These are phyloP conservation scores for Phytophthora citrophthora DNA, from an alignment of 352 stramenopile species.

Conservation along the genomic window DNA sequence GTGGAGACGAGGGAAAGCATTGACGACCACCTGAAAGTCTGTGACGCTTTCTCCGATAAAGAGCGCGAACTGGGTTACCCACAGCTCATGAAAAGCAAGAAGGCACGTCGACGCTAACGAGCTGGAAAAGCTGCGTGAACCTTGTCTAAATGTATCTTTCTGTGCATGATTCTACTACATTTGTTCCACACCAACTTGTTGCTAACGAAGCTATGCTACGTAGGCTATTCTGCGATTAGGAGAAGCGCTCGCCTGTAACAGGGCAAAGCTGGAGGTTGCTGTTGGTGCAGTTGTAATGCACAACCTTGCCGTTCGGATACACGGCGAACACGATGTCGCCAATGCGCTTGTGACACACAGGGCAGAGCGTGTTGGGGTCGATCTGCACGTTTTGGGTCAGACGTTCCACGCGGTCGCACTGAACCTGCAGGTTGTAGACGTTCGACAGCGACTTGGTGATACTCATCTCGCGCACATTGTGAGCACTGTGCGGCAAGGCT, in stretches of 20 bases:
- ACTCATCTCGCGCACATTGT: conserved; percentile 84
- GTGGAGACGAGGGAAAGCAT: conserved; percentile 63
- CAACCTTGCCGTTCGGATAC: conserved; percentile 85
- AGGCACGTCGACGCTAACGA: conserved; percentile 24
- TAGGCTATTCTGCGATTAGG: conserved; percentile 35
- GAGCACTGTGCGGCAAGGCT: conserved; percentile 75
- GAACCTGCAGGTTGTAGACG: conserved; percentile 91
- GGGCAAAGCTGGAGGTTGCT: conserved; percentile 82
- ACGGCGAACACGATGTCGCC: conserved; percentile 90
- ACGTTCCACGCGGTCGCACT: conserved; percentile 85
- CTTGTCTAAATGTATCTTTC: conserved; percentile 34
- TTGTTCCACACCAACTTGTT: conserved; percentile 27
- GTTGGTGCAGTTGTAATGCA: conserved; percentile 91
- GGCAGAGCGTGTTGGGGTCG: conserved; percentile 78
- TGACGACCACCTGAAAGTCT: conserved; percentile 74
- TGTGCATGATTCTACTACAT: conserved; percentile 25
- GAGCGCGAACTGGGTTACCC: conserved; percentile 52
- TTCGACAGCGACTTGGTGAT: conserved; percentile 87
- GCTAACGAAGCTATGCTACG: conserved; percentile 24
- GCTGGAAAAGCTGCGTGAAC: neutral
- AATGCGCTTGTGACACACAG: conserved; percentile 87
- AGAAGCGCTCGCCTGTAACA: conserved; percentile 83
- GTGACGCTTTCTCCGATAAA: conserved; percentile 67
- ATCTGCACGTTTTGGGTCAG: conserved; percentile 84
- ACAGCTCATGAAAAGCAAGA: conserved; percentile 18